Base-by-base conservation (phyloP, 805 yeast species). In the Candida maris region DNA sequence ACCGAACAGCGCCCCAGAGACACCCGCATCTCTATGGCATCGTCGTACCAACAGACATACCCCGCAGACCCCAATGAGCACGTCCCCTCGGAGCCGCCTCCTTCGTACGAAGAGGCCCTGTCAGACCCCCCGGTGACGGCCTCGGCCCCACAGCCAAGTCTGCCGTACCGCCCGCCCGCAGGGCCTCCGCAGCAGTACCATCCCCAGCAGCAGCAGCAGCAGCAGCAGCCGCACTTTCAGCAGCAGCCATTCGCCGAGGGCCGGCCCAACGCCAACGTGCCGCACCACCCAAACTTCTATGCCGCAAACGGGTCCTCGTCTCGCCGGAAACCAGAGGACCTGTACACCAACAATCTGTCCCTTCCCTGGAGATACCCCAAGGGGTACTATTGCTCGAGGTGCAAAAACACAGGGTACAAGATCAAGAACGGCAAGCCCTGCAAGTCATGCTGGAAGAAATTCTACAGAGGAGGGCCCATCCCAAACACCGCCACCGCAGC, bases 361-460 rank as follows among this genome's bases (percentile, higher is more conserved):
- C 62, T 79, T 5, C 85, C 89, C 1, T 82, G 85, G 76, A 56
- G 57, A 32, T 86, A 83, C 48, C 94, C 95, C 0, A 56, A 46
- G 2, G 70, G 77, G 3, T 81, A 64, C 52, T 61, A 64, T 38
- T 86, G 96, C 52, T 59, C 64, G 6, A 81, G 80, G 50, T 86
- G 96, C 62, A 65, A 70, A 37, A 86, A 86, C 53, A 81, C 89
- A 0, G 95, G 95, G 2, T 68, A 66, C 52, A 70, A 73, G 50
- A 29, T 61, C 17, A 79, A 74, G 52, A 79, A 77, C 47, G 84
- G 82, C n/a, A 65, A 62, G 32, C 63, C 77, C 5, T 86, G 96
- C 54, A 73, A 75, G 46, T 70, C 70, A 28, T 86, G 96, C 57
- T 86, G 85, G 80, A 71, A 68, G 17, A 50, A 56, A 32, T 85